Evolutionary conservation across 1,284 basidiomycete species (phyloP).

Genomic region (Afroboletus lepidellus): DNA sequence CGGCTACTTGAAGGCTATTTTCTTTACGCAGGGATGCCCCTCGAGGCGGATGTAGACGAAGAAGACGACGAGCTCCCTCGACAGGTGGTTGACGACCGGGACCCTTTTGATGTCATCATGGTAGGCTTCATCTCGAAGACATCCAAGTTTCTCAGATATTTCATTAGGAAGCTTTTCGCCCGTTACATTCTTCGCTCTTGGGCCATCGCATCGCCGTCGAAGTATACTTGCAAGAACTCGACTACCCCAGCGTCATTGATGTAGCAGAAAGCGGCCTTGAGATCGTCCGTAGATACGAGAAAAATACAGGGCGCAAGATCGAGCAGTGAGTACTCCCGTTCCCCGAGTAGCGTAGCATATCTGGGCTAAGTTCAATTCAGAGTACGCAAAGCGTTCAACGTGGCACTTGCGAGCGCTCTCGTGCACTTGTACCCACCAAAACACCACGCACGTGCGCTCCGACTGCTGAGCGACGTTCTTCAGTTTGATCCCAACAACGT

Average conservation of each 20-base stretch:
- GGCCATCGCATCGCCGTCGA: constrained; percentile 71
- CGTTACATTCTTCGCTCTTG: constrained; percentile 62
- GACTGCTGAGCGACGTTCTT: constrained; percentile 74
- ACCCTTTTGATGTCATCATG: constrained; percentile 51
- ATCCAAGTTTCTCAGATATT: not conserved
- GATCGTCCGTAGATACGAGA: constrained; percentile 56
- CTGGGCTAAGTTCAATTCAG: no score
- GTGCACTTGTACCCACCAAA: constrained; percentile 89
- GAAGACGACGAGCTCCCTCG: constrained; percentile 32
- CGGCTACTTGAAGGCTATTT: constrained; percentile 71
- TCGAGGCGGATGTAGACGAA: constrained; percentile 46
- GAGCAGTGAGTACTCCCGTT: constrained; percentile 41
- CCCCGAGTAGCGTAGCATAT: not conserved
- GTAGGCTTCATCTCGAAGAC: constrained; percentile 36
- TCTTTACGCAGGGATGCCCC: constrained; percentile 52
- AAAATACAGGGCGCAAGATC: constrained; percentile 58
- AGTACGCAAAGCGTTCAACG: constrained; percentile 60
- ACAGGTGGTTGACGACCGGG: constrained; percentile 39
- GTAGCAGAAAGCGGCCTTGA: constrained; percentile 70
- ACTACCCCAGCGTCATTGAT: constrained; percentile 75
- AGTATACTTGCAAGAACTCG: constrained; percentile 71
- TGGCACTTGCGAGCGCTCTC: constrained; percentile 68
- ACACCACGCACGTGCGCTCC: constrained; percentile 78
- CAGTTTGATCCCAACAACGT: constrained; percentile 60
- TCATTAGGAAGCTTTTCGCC: constrained; percentile 57